phyloP scores from a whole-genome alignment of 305 asterid genomes.

The Fraxinus nigra region DNA sequence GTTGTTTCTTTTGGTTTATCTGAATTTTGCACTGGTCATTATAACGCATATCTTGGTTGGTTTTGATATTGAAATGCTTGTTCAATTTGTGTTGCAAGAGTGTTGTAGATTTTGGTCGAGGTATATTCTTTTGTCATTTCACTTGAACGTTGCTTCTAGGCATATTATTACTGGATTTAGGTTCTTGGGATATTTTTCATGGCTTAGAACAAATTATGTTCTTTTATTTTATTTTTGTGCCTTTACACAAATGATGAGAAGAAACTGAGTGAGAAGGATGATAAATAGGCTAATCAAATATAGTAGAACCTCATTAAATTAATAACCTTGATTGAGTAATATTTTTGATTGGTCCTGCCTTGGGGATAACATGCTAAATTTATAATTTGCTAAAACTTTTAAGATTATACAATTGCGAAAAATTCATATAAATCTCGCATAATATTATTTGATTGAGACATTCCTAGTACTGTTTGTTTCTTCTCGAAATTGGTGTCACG shows the following conservation, averaged over 20 bases:
- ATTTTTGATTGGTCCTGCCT: background rate
- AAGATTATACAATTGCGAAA: background rate
- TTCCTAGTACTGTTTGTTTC: background rate
- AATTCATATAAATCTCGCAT: background rate
- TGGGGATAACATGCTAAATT: background rate
- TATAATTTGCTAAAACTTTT: background rate
- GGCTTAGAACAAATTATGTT: background rate
- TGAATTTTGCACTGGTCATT: background rate
- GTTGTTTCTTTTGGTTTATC: background rate
- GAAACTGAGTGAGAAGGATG: background rate
- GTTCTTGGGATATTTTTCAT: background rate
- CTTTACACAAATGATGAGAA: background rate
- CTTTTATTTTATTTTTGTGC: background rate
- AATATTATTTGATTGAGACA: background rate
- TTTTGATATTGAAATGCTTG: background rate
- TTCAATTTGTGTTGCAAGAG: background rate
- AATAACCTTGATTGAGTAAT: background rate
- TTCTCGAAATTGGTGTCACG: background rate
- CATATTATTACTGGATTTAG: background rate
- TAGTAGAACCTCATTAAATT: background rate
- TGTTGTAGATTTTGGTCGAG: background rate
- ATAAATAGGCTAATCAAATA: background rate
- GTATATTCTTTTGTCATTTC: background rate
- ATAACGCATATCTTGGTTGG: background rate
- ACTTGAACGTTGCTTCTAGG: background rate